Conservation (phyloP, 2,329 filamentous ascomycete genomes). For the Berkeleyomyces rouxiae region DNA sequence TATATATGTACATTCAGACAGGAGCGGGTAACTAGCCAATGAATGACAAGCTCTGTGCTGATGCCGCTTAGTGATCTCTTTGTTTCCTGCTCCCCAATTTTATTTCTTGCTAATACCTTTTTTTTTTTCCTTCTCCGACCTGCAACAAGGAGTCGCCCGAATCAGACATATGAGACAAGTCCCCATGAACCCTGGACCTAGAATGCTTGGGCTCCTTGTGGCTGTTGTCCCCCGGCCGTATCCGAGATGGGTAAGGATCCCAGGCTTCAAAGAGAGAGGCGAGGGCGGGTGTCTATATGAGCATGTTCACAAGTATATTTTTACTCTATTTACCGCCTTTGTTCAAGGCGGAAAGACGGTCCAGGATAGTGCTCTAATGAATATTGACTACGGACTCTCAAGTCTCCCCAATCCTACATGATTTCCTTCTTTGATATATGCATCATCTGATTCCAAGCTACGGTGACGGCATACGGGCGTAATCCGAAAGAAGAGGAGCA, state of each 20-base stretch:
- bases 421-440: background rate
- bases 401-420: too few relatives aligned
- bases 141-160: background rate
- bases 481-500: background rate
- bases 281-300: background rate
- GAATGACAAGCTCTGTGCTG: too few relatives aligned
- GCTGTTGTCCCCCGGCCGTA: background rate
- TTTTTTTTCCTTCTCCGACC: background rate
- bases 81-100: too few relatives aligned
- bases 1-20: too few relatives aligned
- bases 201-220: background rate
- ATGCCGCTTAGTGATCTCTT: too few relatives aligned
- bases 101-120: background rate
- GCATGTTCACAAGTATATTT: too few relatives aligned
- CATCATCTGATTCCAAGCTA: background rate
- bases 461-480: background rate
- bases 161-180: background rate
- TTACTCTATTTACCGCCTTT: too few relatives aligned
- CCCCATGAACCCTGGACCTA: background rate
- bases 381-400: too few relatives aligned
- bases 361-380: too few relatives aligned
- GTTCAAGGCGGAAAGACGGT: too few relatives aligned
- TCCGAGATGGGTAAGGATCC: background rate
- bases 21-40: too few relatives aligned
- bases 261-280: background rate